Conservation (phyloP, 2,329 filamentous ascomycete species). For the Cadophora sp. region DNA sequence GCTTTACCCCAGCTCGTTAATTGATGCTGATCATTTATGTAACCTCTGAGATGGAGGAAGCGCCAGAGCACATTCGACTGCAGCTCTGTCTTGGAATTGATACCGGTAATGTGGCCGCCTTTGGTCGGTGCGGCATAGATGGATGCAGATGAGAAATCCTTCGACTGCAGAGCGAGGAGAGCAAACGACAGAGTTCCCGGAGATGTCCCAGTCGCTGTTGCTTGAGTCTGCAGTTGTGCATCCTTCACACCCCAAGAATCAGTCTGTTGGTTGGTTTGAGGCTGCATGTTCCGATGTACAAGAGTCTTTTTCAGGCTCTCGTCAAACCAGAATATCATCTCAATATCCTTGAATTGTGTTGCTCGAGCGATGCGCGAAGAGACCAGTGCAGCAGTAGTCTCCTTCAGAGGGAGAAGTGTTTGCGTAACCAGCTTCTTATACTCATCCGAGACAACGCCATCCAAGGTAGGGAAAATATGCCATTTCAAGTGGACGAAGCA, state of each 20-base stretch:
- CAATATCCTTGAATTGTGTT: conserved; percentile 80
- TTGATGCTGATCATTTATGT: conserved; percentile 78
- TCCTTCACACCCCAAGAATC: conserved; percentile 78
- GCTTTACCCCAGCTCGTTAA: conserved; percentile 86
- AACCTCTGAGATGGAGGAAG: conserved; percentile 87
- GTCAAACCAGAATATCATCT: conserved; percentile 85
- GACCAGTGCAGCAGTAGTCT: conserved; percentile 78
- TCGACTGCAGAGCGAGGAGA: conserved; percentile 71
- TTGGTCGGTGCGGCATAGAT: conserved; percentile 53
- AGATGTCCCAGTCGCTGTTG: conserved; percentile 47
- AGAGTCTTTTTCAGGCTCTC: conserved; percentile 71
- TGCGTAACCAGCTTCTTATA: conserved; percentile 81
- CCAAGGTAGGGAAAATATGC: conserved; percentile 81
- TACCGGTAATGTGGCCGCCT: conserved; percentile 21
- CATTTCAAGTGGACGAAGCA: conserved; percentile 84
- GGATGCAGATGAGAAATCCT: conserved; percentile 73
- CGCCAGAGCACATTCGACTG: conserved; percentile 81
- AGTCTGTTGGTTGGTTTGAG: conserved; percentile 55
- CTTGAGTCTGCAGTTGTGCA: conserved; percentile 53
- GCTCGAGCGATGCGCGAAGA: conserved; percentile 82
- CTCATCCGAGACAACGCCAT: conserved; percentile 78
- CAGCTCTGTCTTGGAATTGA: conserved; percentile 72
- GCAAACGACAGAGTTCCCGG: conserved; percentile 62
- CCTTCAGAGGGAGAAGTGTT: conserved; percentile 76
- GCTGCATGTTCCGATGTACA: conserved; percentile 61